phyloP scores from a whole-genome alignment of 306 rosid species.

The Castanea mollissima region DNA sequence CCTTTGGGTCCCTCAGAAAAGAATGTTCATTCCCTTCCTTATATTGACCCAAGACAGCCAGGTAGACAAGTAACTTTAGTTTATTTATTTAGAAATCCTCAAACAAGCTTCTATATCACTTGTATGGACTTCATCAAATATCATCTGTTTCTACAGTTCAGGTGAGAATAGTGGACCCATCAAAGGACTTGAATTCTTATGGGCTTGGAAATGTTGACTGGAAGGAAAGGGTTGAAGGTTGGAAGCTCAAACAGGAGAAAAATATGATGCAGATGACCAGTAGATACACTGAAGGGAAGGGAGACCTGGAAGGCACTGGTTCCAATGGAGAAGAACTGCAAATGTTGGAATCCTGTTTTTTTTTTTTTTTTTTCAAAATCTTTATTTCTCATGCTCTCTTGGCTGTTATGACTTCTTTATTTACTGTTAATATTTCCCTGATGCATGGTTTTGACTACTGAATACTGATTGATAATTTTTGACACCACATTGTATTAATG shows the following conservation, averaged over 20 bases:
- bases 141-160: conserved; percentile 55
- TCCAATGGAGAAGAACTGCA: conserved; percentile 98
- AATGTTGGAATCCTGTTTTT: conserved; percentile 48
- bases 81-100: not conserved
- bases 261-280: conserved; percentile 69
- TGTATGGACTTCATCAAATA: conserved; percentile 18
- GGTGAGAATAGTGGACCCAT: conserved; percentile 87
- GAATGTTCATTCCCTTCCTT: conserved; percentile 56
- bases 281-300: conserved; percentile 83
- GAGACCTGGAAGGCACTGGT: conserved; percentile 95
- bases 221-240: conserved; percentile 99
- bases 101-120: conserved; percentile 2
- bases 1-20: conserved; percentile 86
- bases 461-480: not conserved
- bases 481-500: not conserved
- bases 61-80: conserved; percentile 43
- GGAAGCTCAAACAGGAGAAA: conserved; percentile 97
- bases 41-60: conserved; percentile 86
- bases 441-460: not conserved
- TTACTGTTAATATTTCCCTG: not conserved
- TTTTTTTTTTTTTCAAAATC: not conserved
- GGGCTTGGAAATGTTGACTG: conserved; percentile 99
- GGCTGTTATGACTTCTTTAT: not conserved
- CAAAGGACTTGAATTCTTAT: conserved; percentile 92
- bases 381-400: not conserved